Evolutionary conservation across 1,284 basidiomycete species (phyloP), one percentile per base, ranked within the genome.

Genomic region (Heterobasidion parviporum): DNA sequence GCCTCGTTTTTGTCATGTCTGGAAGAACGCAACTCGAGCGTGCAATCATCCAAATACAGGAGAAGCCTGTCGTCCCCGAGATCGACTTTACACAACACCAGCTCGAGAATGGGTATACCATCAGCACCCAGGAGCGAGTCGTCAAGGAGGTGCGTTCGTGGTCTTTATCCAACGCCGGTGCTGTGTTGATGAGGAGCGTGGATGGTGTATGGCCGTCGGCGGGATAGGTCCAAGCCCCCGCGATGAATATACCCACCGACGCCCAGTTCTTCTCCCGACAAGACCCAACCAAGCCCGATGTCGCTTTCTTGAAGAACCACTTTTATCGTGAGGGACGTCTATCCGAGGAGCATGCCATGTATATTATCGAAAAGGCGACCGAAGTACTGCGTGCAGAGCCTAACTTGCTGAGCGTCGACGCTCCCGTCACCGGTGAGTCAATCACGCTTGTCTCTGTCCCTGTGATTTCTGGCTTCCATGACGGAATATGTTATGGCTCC

Each of bases 251-350:
- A 56, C 96, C 96, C 0, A 94, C 94, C 3, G 86, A 92, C 65
- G 92, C 91, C 60, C 93, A 99, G 71, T 98, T 98, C 80, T 96
- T 87, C 74, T 87, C 87, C 57, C 82, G 83, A 60, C 82, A 84
- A 62, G 90, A 94, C 72, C 83, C 82, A 51, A 79, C 85, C 41
- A 95, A 94, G 70, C 94, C 93, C n/a, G 92, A 98, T 72, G 81
- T 98, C 65, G 94, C 92, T 36, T 99, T 96, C 72, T 79, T 99
- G 61, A 99, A 99, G 79, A 98, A 98, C 66, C 96, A 99, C 74
- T 98, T 99, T 68, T 98, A 98, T 71, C 86, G 95, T 55, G 96
- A 98, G 71, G 96, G 96, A 0, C 77, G 93, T 52, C 67, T 97
- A 64, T 93, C 86, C 32, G 93, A 97, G 70, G 92, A 94, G 57